A percentile compares a stretch with the other conserved stretches of the same genome.
phyloP scores from a whole-genome alignment of 2,329 filamentous ascomycete species.

The Sarocladium strictum region DNA sequence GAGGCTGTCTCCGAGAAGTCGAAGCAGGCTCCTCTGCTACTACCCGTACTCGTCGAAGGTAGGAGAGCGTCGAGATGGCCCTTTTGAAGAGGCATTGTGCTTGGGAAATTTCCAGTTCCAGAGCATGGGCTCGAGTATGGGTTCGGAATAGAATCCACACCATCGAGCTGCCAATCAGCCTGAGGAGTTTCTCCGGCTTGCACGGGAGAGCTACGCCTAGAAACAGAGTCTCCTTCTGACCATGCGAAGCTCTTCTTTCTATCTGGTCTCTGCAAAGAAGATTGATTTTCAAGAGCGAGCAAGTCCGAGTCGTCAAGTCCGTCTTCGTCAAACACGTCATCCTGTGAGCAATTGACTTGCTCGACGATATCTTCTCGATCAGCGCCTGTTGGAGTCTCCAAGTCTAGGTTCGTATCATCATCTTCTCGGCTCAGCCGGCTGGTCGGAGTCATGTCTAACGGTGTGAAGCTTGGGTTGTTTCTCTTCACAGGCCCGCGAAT shows the following conservation, averaged over 20 bases:
- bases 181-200: constrained; percentile 10
- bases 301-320: constrained; percentile 11
- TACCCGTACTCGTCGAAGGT: neutral
- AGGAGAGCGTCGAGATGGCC: neutral
- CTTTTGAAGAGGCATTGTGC: neutral
- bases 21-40: neutral
- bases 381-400: constrained; percentile 13
- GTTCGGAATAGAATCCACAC: constrained; percentile 9
- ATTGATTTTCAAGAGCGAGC: neutral
- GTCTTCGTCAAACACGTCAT: constrained; percentile 19
- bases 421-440: neutral
- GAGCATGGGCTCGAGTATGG: constrained; percentile 8
- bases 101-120: constrained; percentile 4
- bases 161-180: constrained; percentile 15
- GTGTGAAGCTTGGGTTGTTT: constrained; percentile 16
- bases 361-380: constrained; percentile 8
- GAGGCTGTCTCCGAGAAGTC: constrained; percentile 19
- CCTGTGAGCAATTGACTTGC: constrained; percentile 19
- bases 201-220: constrained; percentile 25
- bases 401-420: constrained; percentile 14
- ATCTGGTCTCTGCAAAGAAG: neutral
- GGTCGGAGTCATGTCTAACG: constrained; percentile 29
- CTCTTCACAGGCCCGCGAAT: constrained; percentile 1
- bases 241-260: constrained; percentile 17
- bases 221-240: constrained; percentile 23